Evolutionary conservation across 495 filamentous ascomycete species (phyloP), one percentile per base, ranked within the genome.

Genomic region (Aspergillus leporis): DNA sequence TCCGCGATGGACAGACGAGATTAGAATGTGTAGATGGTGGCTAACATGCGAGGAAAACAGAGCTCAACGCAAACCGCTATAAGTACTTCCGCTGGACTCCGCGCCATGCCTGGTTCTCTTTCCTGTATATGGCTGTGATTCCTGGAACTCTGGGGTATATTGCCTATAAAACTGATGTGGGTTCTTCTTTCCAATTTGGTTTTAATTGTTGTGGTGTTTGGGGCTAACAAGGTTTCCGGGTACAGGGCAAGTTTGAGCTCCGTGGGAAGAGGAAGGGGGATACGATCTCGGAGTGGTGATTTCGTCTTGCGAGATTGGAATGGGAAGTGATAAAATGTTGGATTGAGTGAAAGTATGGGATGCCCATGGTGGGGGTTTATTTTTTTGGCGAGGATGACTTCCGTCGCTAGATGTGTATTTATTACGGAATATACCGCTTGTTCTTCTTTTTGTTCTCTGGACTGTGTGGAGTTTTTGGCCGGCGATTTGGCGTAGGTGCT

Each of bases 81-180:
- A 93, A 90, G 77, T 96, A 92, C 84, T 98, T 97, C 83, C 84
- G 90, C 66, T 98, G 90, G 90, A 97, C 87, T 14, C 81, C 85
- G 23, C 81, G 90, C 62, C 94, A 92, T 46, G 91, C 90, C 23
- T 84, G 84, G 80, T 61, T 96, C 60, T 88, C 85, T 4, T 84
- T 97, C 66, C 69, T 86, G 32, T 97, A 91, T 74, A 81, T 87
- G 56, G 74, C 85, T 25, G 74, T 83, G 36, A 81, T 97, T 22
- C 94, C 94, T 6, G 69, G 73, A 31, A 73, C 87, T 34, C 41
- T 96, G 53, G 86, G 85, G 34, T 86, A 87, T 60, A 51, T 93
- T 36, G 90, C 82, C 19, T 95, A 87, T 66, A 81, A 78, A 58
- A 90, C 85, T 28, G 93, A 98, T 71, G 94, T 98, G 81, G 80